These are phyloP conservation scores for Colletotrichum sublineola DNA, from an alignment of 2,329 filamentous ascomycete genomes.

Conservation along the genomic window DNA sequence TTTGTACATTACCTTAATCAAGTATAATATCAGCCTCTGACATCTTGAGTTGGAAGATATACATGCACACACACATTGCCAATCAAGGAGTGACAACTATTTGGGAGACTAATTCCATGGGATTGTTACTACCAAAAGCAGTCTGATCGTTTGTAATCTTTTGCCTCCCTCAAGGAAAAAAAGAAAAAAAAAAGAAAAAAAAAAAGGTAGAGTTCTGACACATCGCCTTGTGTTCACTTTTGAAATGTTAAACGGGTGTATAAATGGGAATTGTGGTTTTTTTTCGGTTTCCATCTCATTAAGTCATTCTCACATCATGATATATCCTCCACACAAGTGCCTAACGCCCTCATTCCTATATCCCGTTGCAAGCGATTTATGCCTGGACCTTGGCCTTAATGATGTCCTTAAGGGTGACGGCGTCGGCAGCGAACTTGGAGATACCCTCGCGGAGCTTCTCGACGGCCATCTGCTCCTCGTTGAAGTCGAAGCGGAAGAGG, in stretches of 20 bases:
- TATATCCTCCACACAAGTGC: conserved; percentile 31
- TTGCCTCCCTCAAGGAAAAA: conserved; percentile 11
- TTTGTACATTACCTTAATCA: not conserved
- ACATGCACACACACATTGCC: not conserved
- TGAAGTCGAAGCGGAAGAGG: conserved; percentile 97
- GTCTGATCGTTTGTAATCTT: conserved; percentile 6
- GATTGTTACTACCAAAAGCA: conserved; percentile 11
- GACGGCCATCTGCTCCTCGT: conserved; percentile 99
- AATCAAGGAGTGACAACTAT: not conserved
- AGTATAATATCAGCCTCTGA: not conserved
- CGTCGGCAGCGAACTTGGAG: conserved; percentile 98
- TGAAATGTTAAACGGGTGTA: conserved; percentile 10
- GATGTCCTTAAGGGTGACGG: conserved; percentile 92
- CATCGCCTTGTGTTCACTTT: conserved; percentile 22
- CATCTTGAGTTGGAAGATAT: not conserved
- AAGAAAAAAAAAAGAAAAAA: not conserved
- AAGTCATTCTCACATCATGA: conserved; percentile 42
- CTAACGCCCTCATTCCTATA: not conserved
- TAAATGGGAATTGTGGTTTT: conserved; percentile 3
- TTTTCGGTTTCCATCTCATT: conserved; percentile 36
- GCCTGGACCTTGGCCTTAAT: conserved; percentile 84
- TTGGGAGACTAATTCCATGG: conserved; percentile 5
- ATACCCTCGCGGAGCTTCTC: conserved; percentile 99
- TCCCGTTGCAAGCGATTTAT: conserved; percentile 49
- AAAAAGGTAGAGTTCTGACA: not conserved